These are phyloP conservation scores for Triangularia setosa DNA, from an alignment of 2,329 filamentous ascomycete species.

Conservation along the genomic window DNA sequence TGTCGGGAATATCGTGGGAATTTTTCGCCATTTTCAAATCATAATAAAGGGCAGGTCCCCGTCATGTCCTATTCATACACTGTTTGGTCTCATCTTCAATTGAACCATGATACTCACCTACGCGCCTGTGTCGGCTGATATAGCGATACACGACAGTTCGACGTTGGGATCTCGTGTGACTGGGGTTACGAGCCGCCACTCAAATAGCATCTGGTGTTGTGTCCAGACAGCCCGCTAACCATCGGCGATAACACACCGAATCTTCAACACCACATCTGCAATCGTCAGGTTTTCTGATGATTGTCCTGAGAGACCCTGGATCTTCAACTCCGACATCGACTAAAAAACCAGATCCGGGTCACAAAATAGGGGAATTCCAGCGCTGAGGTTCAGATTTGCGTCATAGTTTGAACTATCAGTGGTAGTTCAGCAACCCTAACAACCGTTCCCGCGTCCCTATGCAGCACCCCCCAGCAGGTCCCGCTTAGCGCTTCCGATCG, in stretches of 20 bases:
- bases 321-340: neutral
- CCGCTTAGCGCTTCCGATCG: neutral
- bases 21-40: neutral
- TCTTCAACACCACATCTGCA: neutral
- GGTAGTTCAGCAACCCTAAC: neutral
- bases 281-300: neutral
- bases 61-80: neutral
- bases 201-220: neutral
- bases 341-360: neutral
- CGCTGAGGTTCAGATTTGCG: neutral
- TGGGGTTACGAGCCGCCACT: too few relatives aligned
- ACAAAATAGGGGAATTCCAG: neutral
- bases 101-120: neutral
- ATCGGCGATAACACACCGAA: neutral
- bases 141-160: neutral
- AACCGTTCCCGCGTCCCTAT: neutral
- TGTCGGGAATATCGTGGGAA: neutral
- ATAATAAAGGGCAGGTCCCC: neutral
- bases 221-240: neutral
- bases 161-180: neutral
- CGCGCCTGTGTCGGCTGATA: neutral
- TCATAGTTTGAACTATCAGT: neutral
- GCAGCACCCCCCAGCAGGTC: neutral
- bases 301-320: neutral
- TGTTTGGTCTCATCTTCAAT: neutral